These are phyloP conservation scores for Trametes polyzona DNA, from an alignment of 1,284 basidiomycete genomes.

Conservation along the genomic window DNA sequence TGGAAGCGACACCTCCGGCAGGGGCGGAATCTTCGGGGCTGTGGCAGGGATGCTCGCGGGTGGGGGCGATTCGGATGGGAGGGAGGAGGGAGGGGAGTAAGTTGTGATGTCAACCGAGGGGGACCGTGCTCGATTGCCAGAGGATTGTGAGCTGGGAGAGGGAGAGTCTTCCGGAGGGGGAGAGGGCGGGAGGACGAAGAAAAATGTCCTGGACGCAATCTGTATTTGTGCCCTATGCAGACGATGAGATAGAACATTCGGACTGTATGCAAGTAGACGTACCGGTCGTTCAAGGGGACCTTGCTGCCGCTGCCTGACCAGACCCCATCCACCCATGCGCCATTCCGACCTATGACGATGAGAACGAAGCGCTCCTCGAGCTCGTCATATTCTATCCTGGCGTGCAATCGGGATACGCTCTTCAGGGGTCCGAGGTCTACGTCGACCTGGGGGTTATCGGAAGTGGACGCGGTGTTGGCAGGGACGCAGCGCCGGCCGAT, in stretches of 20 bases:
- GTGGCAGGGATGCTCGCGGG: conserved; percentile 40
- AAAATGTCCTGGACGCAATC: conserved; percentile 97
- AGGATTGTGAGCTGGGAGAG: conserved; percentile 71
- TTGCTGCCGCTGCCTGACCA: conserved; percentile 90
- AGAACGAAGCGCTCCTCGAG: conserved; percentile 89
- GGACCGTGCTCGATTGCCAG: conserved; percentile 56
- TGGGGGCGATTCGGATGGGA: conserved; percentile 73
- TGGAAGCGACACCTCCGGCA: conserved; percentile 50
- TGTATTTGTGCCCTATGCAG: conserved; percentile 90
- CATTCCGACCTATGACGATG: conserved; percentile 92
- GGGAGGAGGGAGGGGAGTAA: conserved; percentile 79
- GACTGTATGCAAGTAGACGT: conserved; percentile 31
- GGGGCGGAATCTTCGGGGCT: conserved; percentile 36
- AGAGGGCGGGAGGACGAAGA: conserved; percentile 88
- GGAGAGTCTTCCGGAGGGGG: conserved; percentile 76
- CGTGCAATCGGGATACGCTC: conserved; percentile 95
- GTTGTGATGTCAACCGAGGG: conserved; percentile 79
- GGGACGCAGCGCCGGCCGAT: conserved; percentile 58
- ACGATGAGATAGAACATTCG: conserved; percentile 16
- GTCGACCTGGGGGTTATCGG: conserved; percentile 68
- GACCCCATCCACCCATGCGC: conserved; percentile 96
- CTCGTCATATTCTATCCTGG: conserved; percentile 91
- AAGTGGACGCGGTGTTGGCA: conserved; percentile 41
- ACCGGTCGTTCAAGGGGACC: conserved; percentile 85
- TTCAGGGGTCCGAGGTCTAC: conserved; percentile 97